These are phyloP conservation scores for Betula pendula DNA, from an alignment of 306 rosid species.

Conservation along the genomic window DNA sequence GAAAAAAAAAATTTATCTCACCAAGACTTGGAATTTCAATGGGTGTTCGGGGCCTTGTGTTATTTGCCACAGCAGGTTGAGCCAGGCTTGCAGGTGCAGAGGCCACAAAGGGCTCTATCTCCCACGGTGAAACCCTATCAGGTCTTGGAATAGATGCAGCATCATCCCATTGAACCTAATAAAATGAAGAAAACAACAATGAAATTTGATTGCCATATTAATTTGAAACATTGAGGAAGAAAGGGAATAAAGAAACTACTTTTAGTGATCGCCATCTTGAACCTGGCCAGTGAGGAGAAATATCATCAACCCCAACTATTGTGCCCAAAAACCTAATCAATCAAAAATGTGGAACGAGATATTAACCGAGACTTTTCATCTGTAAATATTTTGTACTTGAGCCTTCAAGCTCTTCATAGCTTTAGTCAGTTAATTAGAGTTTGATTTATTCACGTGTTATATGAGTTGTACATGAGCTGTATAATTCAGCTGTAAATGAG, in stretches of 20 bases:
- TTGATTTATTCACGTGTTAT: no score
- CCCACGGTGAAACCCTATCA: conserved; percentile 92
- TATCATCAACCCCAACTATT: conserved; percentile 73
- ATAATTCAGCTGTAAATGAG: no score
- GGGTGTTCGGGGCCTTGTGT: conserved; percentile 75
- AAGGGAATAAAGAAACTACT: conserved; percentile 42
- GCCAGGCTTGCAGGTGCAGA: conserved; percentile 43
- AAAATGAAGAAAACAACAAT: conserved; percentile 12
- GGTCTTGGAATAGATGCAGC: conserved; percentile 74
- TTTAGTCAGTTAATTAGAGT: no score
- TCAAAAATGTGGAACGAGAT: not conserved
- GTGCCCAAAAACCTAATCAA: conserved; percentile 85
- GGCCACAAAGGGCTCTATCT: conserved; percentile 75
- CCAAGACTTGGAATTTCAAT: conserved; percentile 58
- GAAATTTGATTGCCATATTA: conserved; percentile 1
- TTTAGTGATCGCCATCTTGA: conserved; percentile 87
- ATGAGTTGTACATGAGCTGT: no score
- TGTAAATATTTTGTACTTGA: no score
- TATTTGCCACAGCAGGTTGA: conserved; percentile 54
- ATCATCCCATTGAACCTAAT: conserved; percentile 98
- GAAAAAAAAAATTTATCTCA: conserved; percentile 25
- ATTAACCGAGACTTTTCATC: no score
- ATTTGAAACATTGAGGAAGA: not conserved
- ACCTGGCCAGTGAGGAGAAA: conserved; percentile 69
- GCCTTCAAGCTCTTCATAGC: no score